Percentiles rank a stretch among this genome's conserved stretches.
These are phyloP conservation scores for Wickerhamiella vanderwaltii DNA, from an alignment of 805 yeast species.

Conservation along the genomic window DNA sequence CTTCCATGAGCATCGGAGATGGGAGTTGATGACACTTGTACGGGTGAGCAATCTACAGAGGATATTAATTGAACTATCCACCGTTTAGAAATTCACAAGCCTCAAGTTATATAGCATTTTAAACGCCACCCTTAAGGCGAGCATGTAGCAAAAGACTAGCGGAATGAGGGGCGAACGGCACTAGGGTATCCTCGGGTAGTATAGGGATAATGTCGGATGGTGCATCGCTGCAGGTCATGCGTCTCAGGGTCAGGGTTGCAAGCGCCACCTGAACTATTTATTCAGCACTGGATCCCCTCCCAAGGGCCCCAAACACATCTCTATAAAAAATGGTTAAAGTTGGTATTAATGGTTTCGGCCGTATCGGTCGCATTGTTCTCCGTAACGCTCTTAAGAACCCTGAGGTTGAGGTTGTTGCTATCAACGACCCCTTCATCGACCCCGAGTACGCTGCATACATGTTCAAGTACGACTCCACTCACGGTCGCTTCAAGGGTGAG, in stretches of 20 bases:
- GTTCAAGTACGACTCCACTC: conserved; percentile 93
- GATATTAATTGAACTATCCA: no score
- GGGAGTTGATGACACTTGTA: no score
- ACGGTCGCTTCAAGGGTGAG: conserved; percentile 71
- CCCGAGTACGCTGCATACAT: conserved; percentile 88
- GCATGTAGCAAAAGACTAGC: no score
- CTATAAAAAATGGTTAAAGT: conserved; percentile 35
- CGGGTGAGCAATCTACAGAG: no score
- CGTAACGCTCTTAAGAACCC: conserved; percentile 66
- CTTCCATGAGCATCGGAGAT: no score
- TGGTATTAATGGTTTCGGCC: conserved; percentile 92
- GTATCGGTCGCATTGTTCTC: conserved; percentile 80
- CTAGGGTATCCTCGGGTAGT: no score
- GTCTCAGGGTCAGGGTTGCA: conserved; percentile 11
- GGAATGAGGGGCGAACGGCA: no score
- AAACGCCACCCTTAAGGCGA: no score
- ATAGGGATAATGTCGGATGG: no score
- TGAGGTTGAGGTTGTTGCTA: conserved; percentile 71
- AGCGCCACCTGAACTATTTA: conserved; percentile 7
- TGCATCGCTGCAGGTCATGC: no score
- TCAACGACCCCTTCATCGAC: conserved; percentile 85
- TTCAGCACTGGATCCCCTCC: background rate
- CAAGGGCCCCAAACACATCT: background rate
- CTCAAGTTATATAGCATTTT: no score
- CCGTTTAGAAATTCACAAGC: no score